Base-by-base conservation (phyloP, 2,329 filamentous ascomycete genomes). In the Lachnellula occidentalis region DNA sequence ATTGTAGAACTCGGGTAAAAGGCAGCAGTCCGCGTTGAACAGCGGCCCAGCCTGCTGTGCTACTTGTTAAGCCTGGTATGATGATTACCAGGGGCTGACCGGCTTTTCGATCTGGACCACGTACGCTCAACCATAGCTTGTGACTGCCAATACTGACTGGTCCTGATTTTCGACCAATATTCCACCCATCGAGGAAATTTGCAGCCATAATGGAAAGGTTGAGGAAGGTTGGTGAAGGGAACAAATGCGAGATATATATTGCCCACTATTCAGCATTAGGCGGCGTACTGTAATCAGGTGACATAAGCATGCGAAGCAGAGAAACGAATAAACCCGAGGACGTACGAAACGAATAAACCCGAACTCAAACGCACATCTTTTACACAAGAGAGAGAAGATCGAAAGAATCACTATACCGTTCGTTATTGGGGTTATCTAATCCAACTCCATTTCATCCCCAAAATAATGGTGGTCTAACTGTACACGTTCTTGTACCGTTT, bases 361-460 rank as follows among this genome's bases (percentile, higher is more conserved):
- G n/a, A n/a, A n/a, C 24, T 24, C 24, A 24, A 24, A 6, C 7
- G 24, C 24, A 24, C 24, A 24, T 24, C 24, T 24, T 24, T 24
- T 6, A 24, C 24, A 24, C 24, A 24, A 24, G 5, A 24, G 24
- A 24, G 24, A 24, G 24, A 6, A 31, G 27, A 9, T 31, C 9
- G 9, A 31, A 31, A 27, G 2, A 31, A 31, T 31, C 27, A 31
- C 27, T 31, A 11, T 31, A 31, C 9, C 27, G 9, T 31, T 31
- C 9, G 9, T 31, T 12, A 31, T 31, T 31, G 9, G 9, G 41
- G 41, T 19, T 43, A 43, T 43, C 41, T 43, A 54, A 58, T 65
- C 65, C 41, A 66, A 56, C 34, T 67, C 65, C 64, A 67, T 67
- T 53, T 52, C 57, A 41, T 67, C 65, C 50, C 34, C 17, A 36